These are phyloP conservation scores for Termitomyces eurrhizus DNA, from an alignment of 768 basidiomycete species.

Conservation along the genomic window DNA sequence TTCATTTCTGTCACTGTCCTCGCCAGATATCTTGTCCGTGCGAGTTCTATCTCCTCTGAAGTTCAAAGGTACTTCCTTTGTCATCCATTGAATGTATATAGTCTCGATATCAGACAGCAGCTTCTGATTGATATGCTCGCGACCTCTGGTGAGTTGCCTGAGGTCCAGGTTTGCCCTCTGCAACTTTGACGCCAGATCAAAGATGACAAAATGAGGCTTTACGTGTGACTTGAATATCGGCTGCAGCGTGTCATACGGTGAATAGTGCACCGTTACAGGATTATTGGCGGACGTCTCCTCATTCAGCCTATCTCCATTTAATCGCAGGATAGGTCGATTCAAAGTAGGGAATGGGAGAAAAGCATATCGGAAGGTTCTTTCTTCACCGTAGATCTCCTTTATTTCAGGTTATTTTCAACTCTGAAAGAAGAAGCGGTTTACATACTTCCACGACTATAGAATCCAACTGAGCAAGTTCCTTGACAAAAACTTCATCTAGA, in stretches of 20 bases:
- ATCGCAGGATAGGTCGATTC: neutral
- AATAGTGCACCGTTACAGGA: neutral
- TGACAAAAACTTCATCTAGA: neutral
- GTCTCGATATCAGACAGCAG: neutral
- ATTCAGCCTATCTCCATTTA: neutral
- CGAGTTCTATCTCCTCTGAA: neutral
- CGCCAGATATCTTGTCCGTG: neutral
- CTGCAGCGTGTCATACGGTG: neutral
- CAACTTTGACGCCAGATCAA: neutral
- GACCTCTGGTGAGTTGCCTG: neutral
- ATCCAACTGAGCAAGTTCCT: neutral
- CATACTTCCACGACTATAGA: neutral
- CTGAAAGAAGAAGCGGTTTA: neutral
- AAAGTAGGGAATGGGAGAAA: neutral
- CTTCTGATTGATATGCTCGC: neutral
- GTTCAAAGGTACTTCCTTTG: neutral
- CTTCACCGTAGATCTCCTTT: neutral
- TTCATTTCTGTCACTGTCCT: neutral
- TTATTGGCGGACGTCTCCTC: neutral
- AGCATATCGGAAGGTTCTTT: neutral
- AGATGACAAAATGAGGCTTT: neutral
- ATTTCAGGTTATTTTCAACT: neutral
- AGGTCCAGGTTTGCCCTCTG: neutral
- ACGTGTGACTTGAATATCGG: neutral
- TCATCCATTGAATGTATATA: neutral